A percentile compares a stretch with the other conserved stretches of the same genome.
Evolutionary conservation across 2,329 filamentous ascomycete species (phyloP).

Genomic region (Emericellopsis cladophorae): DNA sequence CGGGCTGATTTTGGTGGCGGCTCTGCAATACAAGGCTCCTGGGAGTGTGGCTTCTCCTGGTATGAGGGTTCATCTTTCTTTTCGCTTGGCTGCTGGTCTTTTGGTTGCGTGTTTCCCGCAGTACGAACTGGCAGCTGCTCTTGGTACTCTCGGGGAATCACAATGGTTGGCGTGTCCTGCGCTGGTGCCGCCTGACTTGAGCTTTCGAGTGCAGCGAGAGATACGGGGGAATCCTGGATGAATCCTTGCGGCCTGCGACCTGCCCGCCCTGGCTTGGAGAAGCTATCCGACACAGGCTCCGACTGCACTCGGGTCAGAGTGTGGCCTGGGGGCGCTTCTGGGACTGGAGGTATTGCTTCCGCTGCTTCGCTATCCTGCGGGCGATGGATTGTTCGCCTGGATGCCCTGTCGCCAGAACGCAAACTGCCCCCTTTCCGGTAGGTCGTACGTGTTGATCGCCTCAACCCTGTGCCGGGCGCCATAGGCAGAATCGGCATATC

Average conservation of each 20-base stretch:
- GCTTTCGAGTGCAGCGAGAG: slow-evolving; percentile 33
- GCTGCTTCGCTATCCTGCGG: slow-evolving; percentile 43
- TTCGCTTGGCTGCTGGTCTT: slow-evolving; percentile 50
- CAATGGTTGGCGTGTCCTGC: slow-evolving; percentile 15
- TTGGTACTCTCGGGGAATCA: slow-evolving; percentile 12
- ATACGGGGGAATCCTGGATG: slow-evolving; percentile 26
- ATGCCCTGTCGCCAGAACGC: slow-evolving; percentile 64
- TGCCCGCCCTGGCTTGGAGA: slow-evolving; percentile 43
- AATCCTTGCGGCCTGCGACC: slow-evolving; percentile 32
- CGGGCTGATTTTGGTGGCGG: slow-evolving; percentile 33
- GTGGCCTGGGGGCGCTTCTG: slow-evolving; percentile 35
- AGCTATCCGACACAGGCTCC: slow-evolving; percentile 44
- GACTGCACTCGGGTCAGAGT: slow-evolving; percentile 53
- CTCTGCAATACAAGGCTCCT: slow-evolving; percentile 21
- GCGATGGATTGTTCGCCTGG: slow-evolving; percentile 55
- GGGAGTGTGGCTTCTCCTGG: slow-evolving; percentile 6
- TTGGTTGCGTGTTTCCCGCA: slow-evolving; percentile 5
- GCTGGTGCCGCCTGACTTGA: slow-evolving; percentile 7
- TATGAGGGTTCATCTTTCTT: slow-evolving; percentile 18
- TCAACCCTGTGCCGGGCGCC: slow-evolving; percentile 64
- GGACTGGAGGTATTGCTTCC: slow-evolving; percentile 18
- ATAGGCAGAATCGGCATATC: slow-evolving; percentile 81
- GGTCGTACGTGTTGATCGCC: slow-evolving; percentile 82
- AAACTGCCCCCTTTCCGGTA: slow-evolving; percentile 80
- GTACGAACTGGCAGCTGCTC: slow-evolving; percentile 20